Evolutionary conservation across 495 filamentous ascomycete genomes (phyloP), one percentile per base, ranked within the genome.

Genomic region (Durotheca rogersii): DNA sequence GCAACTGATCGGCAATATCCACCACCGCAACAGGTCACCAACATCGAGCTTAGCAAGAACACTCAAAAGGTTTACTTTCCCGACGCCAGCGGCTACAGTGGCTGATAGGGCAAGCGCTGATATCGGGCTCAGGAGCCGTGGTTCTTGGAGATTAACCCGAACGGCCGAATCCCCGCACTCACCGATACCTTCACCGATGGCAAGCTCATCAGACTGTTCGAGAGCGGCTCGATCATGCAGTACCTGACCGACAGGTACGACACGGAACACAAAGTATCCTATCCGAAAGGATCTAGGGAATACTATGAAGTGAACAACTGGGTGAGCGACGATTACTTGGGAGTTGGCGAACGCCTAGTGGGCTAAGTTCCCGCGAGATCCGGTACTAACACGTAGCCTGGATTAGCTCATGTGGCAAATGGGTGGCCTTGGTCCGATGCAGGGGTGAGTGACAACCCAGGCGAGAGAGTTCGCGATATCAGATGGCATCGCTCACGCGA

Each of bases 101-200:
- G 39, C 20, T 14, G n/a, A 14, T 6, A 49, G 79, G 86, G 59
- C 66, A 68, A 68, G 70, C 62, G 10, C 65, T 51, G n/a, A 51
- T 44, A 7, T 27, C 21, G 41, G 14, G 32, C 19, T 12, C 25
- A 61, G 54, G 75, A 77, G 47, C 76, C 72, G 1, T 94, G 88
- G 88, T 96, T 92, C 73, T 78, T 95, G 31, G 82, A 81, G 29
- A 93, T 96, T 68, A 95, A 95, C 71, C 91, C 91, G 42, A 95
- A 96, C 63, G 91, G 91, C 57, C 88, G 92, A 47, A 95, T 96
- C 58, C 91, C 91, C n/a, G 91, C 91, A 11, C 58, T 96, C 17
- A 91, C 87, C 17, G 92, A 96, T 66, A 82, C 78, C 7, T 81
- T 85, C 60, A 56, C 65, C 1, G 86, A 93, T 64, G 89, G 89